Percentiles rank a stretch among this genome's conserved stretches.
phyloP scores from a whole-genome alignment of 306 rosid species.

The Cajanus cajan region DNA sequence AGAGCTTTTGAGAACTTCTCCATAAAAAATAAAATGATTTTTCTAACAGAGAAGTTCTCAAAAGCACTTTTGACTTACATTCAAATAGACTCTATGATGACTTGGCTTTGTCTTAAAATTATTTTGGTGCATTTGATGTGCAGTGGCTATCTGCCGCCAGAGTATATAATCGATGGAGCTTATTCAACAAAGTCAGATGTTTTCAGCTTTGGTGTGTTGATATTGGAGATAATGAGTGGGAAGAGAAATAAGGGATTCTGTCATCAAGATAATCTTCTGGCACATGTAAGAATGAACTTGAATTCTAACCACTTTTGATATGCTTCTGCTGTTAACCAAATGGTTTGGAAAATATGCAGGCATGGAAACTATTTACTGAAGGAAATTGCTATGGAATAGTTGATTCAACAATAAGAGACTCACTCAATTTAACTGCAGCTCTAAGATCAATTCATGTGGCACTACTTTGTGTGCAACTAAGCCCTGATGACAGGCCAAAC shows the following conservation, averaged over 20 bases:
- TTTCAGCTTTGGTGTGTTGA: slow-evolving; percentile 28
- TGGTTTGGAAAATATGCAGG: background rate
- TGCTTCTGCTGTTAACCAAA: background rate
- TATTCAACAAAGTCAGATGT: slow-evolving; percentile 31
- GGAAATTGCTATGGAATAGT: slow-evolving; percentile 31
- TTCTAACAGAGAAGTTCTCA: no score
- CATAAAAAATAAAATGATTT: no score
- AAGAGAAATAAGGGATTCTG: slow-evolving; percentile 26
- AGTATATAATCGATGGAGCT: slow-evolving; percentile 20
- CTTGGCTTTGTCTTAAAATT: background rate
- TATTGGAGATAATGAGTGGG: slow-evolving; percentile 27
- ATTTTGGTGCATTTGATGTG: background rate
- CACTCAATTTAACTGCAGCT: background rate
- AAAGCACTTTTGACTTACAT: no score
- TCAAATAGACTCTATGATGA: background rate
- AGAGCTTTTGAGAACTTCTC: no score
- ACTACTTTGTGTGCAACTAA: background rate
- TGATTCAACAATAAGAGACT: slow-evolving; percentile 1
- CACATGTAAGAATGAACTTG: slow-evolving; percentile 3
- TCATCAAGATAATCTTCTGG: slow-evolving; percentile 29
- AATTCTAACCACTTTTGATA: background rate
- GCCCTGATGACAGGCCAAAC: slow-evolving; percentile 19
- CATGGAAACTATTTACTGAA: slow-evolving; percentile 10
- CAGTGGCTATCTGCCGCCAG: slow-evolving; percentile 24
- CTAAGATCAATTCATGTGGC: slow-evolving; percentile 22